Conservation (phyloP, 441 rosid genomes). For the Arabidopsis hybrid region DNA sequence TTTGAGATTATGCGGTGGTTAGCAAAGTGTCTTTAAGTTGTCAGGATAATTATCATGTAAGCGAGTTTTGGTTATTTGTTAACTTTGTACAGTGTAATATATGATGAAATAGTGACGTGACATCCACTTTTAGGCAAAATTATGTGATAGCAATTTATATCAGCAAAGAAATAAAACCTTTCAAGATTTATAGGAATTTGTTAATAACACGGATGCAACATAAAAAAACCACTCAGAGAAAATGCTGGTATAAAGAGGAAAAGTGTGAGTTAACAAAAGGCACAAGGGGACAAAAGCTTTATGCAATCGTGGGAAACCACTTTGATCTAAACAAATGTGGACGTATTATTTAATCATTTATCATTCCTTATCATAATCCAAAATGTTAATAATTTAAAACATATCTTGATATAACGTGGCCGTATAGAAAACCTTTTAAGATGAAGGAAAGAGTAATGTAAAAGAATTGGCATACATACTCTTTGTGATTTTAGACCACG, state of each 20-base stretch:
- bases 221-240: constrained; percentile 30
- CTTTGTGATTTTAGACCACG: constrained; percentile 30
- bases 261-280: constrained; percentile 11
- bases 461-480: constrained; percentile 9
- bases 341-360: not conserved
- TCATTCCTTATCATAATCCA: constrained; percentile 14
- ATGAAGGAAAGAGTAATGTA: constrained; percentile 18
- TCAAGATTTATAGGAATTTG: constrained; percentile 1
- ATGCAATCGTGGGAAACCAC: constrained; percentile 44
- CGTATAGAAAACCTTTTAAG: constrained; percentile 24
- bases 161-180: not conserved
- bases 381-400: too few relatives aligned
- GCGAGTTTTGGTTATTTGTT: not conserved
- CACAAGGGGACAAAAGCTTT: constrained; percentile 19
- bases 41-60: constrained; percentile 3
- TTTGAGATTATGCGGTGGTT: too few relatives aligned
- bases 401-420: not conserved
- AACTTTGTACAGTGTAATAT: not conserved
- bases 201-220: constrained; percentile 17
- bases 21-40: not conserved
- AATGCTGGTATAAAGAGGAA: constrained; percentile 22
- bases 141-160: not conserved
- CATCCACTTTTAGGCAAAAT: constrained; percentile 16
- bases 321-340: constrained; percentile 25
- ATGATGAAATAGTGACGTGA: constrained; percentile 25